phyloP scores from a whole-genome alignment of 139 green algal genomes.

The Eudorina sp. region DNA sequence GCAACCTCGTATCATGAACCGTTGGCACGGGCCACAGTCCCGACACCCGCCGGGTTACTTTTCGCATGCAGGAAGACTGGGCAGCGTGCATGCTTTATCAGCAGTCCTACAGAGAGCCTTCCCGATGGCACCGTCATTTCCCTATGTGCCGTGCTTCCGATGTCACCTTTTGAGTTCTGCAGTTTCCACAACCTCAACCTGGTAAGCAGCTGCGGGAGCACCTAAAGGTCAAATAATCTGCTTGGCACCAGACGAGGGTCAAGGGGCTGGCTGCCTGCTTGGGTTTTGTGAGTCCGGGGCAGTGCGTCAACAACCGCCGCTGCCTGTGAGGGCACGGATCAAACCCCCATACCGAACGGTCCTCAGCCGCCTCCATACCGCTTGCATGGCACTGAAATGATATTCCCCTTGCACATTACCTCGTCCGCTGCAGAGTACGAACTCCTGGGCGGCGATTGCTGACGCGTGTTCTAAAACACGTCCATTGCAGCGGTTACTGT shows the following conservation, averaged over 20 bases:
- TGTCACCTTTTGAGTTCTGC: conserved; percentile 50
- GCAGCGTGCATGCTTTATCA: conserved; percentile 52
- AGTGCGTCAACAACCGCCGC: too few species aligned
- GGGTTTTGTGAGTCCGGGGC: too few species aligned
- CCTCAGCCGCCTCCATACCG: too few species aligned
- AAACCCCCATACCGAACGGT: too few species aligned
- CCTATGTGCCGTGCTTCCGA: conserved; percentile 58
- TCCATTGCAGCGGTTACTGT: conserved; percentile 52
- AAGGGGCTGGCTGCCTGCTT: too few species aligned
- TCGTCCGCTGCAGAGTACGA: conserved; percentile 48
- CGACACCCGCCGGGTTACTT: neutral
- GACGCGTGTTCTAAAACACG: conserved; percentile 62
- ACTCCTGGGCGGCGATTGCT: conserved; percentile 69
- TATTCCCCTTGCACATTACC: neutral
- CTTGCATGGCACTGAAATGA: too few species aligned
- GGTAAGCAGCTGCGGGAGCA: too few species aligned
- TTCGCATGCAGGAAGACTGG: conserved; percentile 38
- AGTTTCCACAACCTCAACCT: conserved; percentile 58
- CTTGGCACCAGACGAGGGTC: too few species aligned
- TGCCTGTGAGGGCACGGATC: too few species aligned
- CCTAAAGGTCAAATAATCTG: too few species aligned
- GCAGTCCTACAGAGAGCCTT: conserved; percentile 52
- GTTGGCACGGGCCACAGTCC: conserved; percentile 4
- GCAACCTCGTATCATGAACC: neutral
- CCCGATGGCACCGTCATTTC: conserved; percentile 58